A percentile compares a stretch with the other conserved stretches of the same genome.
These are phyloP conservation scores for Decorospora gaudefroyi DNA, from an alignment of 2,329 filamentous ascomycete genomes.

Conservation along the genomic window DNA sequence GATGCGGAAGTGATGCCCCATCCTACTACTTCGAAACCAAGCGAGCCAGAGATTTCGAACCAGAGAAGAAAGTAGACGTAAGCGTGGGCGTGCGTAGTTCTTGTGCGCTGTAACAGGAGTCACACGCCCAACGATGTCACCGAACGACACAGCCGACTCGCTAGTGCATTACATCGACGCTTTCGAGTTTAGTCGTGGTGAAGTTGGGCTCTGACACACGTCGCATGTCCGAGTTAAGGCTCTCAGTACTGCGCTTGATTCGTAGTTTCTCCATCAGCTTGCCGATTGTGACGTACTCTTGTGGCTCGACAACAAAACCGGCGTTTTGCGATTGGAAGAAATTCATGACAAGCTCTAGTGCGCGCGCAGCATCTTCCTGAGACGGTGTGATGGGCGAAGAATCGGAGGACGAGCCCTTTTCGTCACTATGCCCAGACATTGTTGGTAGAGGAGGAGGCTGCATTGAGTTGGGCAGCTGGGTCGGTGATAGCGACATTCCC, in stretches of 20 bases:
- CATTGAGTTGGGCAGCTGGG: constrained; percentile 50
- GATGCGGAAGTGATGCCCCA: constrained; percentile 24
- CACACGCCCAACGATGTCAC: constrained; percentile 15
- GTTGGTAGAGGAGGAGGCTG: constrained; percentile 53
- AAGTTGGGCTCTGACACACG: constrained; percentile 46
- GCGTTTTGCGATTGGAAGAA: constrained; percentile 75
- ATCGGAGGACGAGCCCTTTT: constrained; percentile 25
- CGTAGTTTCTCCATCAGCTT: constrained; percentile 86
- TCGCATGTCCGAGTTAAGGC: constrained; percentile 40
- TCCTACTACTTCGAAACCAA: constrained; percentile 24
- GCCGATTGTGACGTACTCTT: constrained; percentile 76
- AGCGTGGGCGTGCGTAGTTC: constrained; percentile 14
- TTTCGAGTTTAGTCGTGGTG: constrained; percentile 36
- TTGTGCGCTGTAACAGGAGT: constrained; percentile 14
- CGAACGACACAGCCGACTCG: constrained; percentile 9
- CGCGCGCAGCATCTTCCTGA: constrained; percentile 82
- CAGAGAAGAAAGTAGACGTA: constrained; percentile 20
- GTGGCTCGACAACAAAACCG: constrained; percentile 73
- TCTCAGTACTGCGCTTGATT: constrained; percentile 60
- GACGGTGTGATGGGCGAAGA: constrained; percentile 65
- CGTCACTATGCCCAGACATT: constrained; percentile 38
- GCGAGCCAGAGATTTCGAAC: constrained; percentile 10
- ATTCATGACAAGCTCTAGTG: constrained; percentile 77
- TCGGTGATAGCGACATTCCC: constrained; percentile 44
- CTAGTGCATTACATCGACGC: constrained; percentile 38